Evolutionary conservation across 805 yeast genomes (phyloP).

Genomic region (Candida mattraensis): DNA sequence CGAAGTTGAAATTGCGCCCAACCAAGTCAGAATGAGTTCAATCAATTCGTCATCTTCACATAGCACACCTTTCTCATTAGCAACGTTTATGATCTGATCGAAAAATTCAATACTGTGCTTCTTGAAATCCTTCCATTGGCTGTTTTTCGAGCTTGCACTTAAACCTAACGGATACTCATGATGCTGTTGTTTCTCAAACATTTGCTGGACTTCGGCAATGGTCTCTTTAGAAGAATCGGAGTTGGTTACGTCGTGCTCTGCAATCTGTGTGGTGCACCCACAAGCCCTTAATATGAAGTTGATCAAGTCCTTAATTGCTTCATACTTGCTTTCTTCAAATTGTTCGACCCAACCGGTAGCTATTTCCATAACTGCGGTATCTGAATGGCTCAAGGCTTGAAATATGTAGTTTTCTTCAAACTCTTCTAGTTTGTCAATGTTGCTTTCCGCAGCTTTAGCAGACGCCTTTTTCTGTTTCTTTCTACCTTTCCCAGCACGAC

Average conservation of each 20-base stretch:
- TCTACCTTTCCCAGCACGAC: constrained; percentile 30
- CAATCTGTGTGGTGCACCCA: constrained; percentile 68
- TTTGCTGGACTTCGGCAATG: constrained; percentile 65
- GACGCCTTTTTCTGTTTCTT: constrained; percentile 21
- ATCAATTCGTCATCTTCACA: constrained; percentile 47
- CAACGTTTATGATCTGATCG: constrained; percentile 45
- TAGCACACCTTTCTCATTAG: constrained; percentile 63
- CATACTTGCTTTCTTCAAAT: constrained; percentile 42
- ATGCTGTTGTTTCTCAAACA: constrained; percentile 56
- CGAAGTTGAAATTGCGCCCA: constrained; percentile 68
- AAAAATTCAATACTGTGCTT: constrained; percentile 57
- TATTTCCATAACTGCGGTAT: constrained; percentile 48
- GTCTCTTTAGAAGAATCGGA: constrained; percentile 64
- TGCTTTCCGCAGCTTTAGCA: constrained; percentile 22
- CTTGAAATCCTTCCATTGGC: constrained; percentile 48
- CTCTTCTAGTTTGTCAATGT: constrained; percentile 40
- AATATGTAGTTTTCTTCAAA: constrained; percentile 50
- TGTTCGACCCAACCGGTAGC: constrained; percentile 60
- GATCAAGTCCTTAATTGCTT: constrained; percentile 59
- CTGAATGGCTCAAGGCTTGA: constrained; percentile 49
- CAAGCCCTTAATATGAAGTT: constrained; percentile 69
- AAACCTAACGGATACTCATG: constrained; percentile 66
- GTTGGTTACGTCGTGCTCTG: constrained; percentile 67
- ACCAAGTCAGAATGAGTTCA: constrained; percentile 69
- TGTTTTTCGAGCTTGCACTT: constrained; percentile 42